phyloP scores from a whole-genome alignment of 495 filamentous ascomycete genomes.

The Daldinia grandis region DNA sequence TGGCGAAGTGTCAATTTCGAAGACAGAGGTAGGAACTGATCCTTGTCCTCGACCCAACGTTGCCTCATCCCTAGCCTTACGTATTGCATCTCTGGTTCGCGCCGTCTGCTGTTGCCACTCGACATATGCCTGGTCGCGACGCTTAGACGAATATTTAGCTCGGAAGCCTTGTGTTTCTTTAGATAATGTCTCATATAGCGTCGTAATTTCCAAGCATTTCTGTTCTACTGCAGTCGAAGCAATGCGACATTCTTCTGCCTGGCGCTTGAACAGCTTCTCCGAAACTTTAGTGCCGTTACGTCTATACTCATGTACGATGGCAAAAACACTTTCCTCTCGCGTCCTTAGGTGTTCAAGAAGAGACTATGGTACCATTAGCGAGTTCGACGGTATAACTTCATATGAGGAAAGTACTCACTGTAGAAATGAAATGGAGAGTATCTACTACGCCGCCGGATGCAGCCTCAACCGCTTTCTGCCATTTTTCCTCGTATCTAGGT shows the following conservation, averaged over 20 bases:
- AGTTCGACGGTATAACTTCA: background rate
- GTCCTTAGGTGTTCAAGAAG: constrained; percentile 33
- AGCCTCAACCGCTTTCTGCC: constrained; percentile 30
- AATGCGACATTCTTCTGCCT: constrained; percentile 18
- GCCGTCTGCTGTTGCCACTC: constrained; percentile 31
- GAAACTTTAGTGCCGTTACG: constrained; percentile 27
- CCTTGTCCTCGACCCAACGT: constrained; percentile 1
- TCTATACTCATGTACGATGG: constrained; percentile 29
- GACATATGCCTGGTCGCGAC: constrained; percentile 23
- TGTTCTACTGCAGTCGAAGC: constrained; percentile 12
- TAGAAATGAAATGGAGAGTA: constrained; percentile 32
- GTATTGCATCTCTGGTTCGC: constrained; percentile 20
- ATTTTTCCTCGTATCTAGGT: constrained; percentile 14
- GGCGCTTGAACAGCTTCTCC: constrained; percentile 14
- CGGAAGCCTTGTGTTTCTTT: constrained; percentile 21
- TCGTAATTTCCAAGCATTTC: constrained; percentile 21
- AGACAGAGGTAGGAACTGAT: background rate
- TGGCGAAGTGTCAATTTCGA: background rate
- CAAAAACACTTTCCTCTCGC: constrained; percentile 27
- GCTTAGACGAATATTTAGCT: constrained; percentile 19
- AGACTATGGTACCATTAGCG: constrained; percentile 10
- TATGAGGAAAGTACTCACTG: constrained; percentile 6
- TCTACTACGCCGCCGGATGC: constrained; percentile 30
- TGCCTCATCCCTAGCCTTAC: constrained; percentile 25
- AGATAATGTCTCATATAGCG: constrained; percentile 31